Conservation (phyloP, 2,329 filamentous ascomycete species). For the Diaporthe amygdali region DNA sequence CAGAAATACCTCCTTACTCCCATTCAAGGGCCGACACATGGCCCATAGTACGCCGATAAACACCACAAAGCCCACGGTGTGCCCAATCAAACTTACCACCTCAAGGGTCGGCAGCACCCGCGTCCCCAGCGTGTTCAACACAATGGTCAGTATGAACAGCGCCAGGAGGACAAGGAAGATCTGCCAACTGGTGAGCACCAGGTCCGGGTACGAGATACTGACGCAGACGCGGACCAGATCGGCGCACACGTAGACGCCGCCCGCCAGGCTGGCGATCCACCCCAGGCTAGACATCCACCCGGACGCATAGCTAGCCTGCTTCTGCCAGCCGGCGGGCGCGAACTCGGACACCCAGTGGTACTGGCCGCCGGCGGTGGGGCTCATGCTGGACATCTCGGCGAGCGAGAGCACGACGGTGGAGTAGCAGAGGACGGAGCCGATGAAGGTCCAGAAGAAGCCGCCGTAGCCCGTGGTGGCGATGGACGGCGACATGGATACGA, state of each 20-base stretch:
- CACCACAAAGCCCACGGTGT: constrained; percentile 17
- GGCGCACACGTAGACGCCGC: constrained; percentile 19
- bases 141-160: constrained; percentile 16
- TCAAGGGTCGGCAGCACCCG: constrained; percentile 11
- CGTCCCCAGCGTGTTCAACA: constrained; percentile 18
- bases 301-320: constrained; percentile 20
- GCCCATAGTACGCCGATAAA: constrained; percentile 19
- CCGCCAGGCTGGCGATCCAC: constrained; percentile 23
- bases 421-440: constrained; percentile 28
- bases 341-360: constrained; percentile 25
- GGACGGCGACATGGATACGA: constrained; percentile 27
- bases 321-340: constrained; percentile 16
- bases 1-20: constrained; percentile 4
- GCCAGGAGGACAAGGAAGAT: constrained; percentile 19
- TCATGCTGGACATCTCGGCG: constrained; percentile 25
- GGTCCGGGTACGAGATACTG: constrained; percentile 2
- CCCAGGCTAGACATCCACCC: constrained; percentile 25
- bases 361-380: constrained; percentile 24
- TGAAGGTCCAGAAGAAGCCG: constrained; percentile 31
- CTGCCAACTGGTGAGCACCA: constrained; percentile 18
- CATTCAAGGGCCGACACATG: constrained; percentile 17
- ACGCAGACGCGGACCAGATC: constrained; percentile 20
- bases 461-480: constrained; percentile 30
- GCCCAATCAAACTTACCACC: constrained; percentile 20
- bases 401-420: constrained; percentile 24